phyloP scores from a whole-genome alignment of 768 basidiomycete species.

The Boletus rubropictus region DNA sequence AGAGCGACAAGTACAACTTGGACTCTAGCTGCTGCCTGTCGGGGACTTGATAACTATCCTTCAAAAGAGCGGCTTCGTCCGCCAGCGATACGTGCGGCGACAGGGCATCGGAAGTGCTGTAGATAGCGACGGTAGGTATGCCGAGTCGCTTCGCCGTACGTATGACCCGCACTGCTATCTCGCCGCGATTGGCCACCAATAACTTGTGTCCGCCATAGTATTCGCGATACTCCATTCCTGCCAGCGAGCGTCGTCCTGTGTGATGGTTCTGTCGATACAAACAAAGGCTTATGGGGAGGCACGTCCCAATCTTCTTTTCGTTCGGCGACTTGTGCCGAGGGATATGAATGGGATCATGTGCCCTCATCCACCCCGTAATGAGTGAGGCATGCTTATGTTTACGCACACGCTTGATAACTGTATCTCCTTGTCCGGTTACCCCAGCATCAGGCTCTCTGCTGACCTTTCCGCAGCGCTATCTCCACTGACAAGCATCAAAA shows the following conservation, averaged over 20 bases:
- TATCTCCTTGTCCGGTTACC: too few relatives aligned
- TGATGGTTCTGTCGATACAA: not conserved
- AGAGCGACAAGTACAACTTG: constrained; percentile 37
- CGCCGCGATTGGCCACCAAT: constrained; percentile 66
- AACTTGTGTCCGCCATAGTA: constrained; percentile 40
- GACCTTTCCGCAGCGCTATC: too few relatives aligned
- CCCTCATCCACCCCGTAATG: not conserved
- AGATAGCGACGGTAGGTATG: constrained; percentile 51
- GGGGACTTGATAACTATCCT: constrained; percentile 1
- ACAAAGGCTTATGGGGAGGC: not conserved
- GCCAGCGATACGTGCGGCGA: constrained; percentile 55
- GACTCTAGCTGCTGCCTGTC: constrained; percentile 34
- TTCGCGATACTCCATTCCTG: constrained; percentile 9
- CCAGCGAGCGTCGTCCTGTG: not conserved
- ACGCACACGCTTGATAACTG: too few relatives aligned
- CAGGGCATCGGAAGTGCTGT: constrained; percentile 52
- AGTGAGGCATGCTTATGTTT: not conserved
- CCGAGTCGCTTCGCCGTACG: constrained; percentile 49
- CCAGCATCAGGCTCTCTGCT: too few relatives aligned
- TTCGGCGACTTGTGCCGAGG: not conserved
- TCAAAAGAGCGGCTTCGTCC: constrained; percentile 42
- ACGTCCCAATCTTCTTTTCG: not conserved
- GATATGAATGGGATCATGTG: not conserved
- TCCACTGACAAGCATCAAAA: too few relatives aligned
- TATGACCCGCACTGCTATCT: constrained; percentile 63